Evolutionary conservation across 1,284 basidiomycete genomes (phyloP).

Genomic region (Lignosus rhinocerotis): DNA sequence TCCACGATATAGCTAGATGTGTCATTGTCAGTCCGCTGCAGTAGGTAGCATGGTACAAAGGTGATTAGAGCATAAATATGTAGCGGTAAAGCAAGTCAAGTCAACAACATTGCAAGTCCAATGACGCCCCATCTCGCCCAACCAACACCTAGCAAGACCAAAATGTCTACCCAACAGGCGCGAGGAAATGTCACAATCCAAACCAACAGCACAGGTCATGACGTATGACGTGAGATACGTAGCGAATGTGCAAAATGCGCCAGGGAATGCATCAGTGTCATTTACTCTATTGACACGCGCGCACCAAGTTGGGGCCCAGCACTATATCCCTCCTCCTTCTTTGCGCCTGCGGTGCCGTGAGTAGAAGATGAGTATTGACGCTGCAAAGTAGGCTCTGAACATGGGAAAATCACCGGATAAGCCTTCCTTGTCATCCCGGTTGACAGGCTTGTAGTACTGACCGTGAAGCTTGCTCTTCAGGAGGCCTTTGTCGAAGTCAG

Average conservation of each 20-base stretch:
- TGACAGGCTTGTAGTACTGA: slow-evolving; percentile 50
- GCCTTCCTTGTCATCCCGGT: slow-evolving; percentile 25
- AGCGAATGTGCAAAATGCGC: neutral
- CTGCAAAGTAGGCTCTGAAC: slow-evolving; percentile 49
- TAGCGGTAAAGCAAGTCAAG: slow-evolving; percentile 12
- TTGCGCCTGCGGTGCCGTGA: slow-evolving; percentile 42
- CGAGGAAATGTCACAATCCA: slow-evolving; percentile 3
- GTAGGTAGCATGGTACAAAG: slow-evolving; percentile 13
- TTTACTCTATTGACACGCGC: slow-evolving; percentile 54
- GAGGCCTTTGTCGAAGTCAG: slow-evolving; percentile 78
- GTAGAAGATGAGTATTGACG: slow-evolving; percentile 45
- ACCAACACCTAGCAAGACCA: slow-evolving; percentile 7
- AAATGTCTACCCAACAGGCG: neutral
- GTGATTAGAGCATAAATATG: slow-evolving; percentile 24
- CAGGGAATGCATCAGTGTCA: neutral
- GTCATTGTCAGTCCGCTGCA: slow-evolving; percentile 6
- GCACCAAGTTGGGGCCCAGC: slow-evolving; percentile 39
- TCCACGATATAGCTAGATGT: neutral
- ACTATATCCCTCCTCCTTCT: slow-evolving; percentile 40
- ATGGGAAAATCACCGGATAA: slow-evolving; percentile 31
- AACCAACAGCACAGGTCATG: neutral
- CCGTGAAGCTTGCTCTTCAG: slow-evolving; percentile 69
- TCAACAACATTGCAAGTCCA: neutral
- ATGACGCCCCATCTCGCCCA: neutral
- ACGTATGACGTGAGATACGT: neutral